Conservation (phyloP, 106 monocot genomes). For the Platanthera guangdongensis region DNA sequence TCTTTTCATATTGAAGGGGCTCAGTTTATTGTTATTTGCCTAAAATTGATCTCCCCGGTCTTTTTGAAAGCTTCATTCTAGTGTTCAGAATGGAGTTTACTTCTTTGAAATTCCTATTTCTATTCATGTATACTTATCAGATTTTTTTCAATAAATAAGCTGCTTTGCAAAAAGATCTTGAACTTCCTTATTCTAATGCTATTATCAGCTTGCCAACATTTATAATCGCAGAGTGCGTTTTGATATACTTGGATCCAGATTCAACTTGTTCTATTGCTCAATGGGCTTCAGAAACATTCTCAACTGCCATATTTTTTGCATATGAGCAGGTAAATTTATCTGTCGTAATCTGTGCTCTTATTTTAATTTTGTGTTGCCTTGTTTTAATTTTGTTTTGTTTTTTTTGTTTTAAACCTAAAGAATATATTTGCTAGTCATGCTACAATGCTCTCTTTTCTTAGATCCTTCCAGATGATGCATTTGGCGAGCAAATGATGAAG, state of each 20-base stretch:
- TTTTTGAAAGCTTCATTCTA: not conserved
- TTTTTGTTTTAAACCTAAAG: constrained; percentile 1
- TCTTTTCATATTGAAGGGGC: no score
- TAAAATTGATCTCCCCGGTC: not conserved
- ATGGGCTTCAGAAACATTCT: constrained; percentile 78
- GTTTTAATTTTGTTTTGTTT: not conserved
- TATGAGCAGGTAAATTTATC: constrained; percentile 71
- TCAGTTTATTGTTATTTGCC: no score
- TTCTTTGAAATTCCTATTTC: not conserved
- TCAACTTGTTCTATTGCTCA: constrained; percentile 54
- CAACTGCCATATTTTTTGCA: constrained; percentile 83
- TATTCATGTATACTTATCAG: not conserved
- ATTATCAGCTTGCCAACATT: constrained; percentile 92
- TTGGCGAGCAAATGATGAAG: constrained; percentile 97
- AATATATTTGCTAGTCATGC: constrained; percentile 1
- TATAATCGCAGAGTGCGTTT: constrained; percentile 98
- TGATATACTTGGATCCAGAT: constrained; percentile 91
- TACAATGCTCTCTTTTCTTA: constrained; percentile 16
- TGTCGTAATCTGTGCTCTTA: not conserved
- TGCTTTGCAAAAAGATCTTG: constrained; percentile 14
- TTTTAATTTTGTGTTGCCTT: not conserved
- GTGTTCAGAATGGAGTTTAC: not conserved
- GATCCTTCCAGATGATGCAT: constrained; percentile 96
- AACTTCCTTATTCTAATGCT: constrained; percentile 39
- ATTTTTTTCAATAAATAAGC: not conserved